Base-by-base conservation (phyloP, 2,329 filamentous ascomycete genomes). In the Ophiosphaerella herpotricha region DNA sequence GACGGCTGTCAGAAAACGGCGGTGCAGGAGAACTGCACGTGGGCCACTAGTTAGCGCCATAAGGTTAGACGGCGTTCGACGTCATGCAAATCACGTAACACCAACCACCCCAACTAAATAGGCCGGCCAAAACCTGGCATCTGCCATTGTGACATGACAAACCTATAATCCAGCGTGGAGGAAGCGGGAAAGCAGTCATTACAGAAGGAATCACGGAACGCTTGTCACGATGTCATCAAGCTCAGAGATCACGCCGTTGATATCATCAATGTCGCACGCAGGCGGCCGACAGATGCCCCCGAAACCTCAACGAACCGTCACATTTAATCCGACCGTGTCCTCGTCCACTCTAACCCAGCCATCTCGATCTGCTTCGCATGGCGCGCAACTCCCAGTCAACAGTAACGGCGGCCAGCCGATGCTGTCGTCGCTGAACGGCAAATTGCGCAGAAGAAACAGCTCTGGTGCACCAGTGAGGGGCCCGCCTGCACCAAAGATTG, bases 401-500 rank as follows among this genome's bases (percentile, higher is more conserved):
- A 68, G 72, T 43, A 71, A 77, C 50, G 67, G 67, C 46, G 69
- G 71, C 7, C 71, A 73, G 57, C 72, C 72, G 2, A 72, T 74
- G 69, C 83, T 96, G 21, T 86, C 91, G 5, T 84, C 88, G 3
- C 77, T 97, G 61, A 96, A 97, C 75, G 93, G 81, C 81, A 96
- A 92, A 75, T 80, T 97, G 39, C 87, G 90, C 46, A 82, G 93
- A 65, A 84, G 92, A 58, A 94, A 96, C 67, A 96, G 90, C 73
- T 87, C 91, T 64, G 87, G 90, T 45, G 79, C 85, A 45, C 78
- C 85, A 14, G 74, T 81, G 24, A 72, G 74, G 35, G 70, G 71
- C 32, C 73, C 78, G 3, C 72, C 76, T 1, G 74, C 66, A 8
- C 76, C 81, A 44, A 97, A 97, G 76, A 91, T 97, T 50, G 94